Evolutionary conservation across 257 asterid species (phyloP).

Genomic region (Solanum piurae): DNA sequence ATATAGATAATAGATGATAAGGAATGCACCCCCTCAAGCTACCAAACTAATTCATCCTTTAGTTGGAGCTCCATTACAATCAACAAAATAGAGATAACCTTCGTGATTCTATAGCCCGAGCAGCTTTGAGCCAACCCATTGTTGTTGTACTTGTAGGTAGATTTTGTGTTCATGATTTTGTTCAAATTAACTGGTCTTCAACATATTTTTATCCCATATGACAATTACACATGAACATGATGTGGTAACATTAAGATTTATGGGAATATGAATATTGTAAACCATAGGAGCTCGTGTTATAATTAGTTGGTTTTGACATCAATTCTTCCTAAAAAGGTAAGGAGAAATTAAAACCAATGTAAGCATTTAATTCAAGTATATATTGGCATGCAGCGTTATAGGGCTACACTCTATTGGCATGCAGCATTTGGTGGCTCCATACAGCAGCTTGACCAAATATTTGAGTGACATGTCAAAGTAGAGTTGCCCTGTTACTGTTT

Average conservation of each 20-base stretch:
- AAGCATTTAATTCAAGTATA: not conserved
- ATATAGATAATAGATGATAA: not conserved
- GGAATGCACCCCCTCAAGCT: too few species aligned
- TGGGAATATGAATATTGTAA: not conserved
- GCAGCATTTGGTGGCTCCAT: not conserved
- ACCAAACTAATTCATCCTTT: too few species aligned
- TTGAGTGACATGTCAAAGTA: too few species aligned
- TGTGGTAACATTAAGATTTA: not conserved
- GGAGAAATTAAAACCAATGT: not conserved
- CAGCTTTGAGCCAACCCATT: too few species aligned
- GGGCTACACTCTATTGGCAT: too few species aligned
- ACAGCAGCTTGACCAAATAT: too few species aligned
- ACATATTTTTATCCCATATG: not conserved
- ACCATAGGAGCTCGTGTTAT: not conserved
- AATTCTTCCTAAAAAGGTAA: not conserved
- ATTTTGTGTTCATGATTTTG: not conserved
- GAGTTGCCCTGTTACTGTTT: too few species aligned
- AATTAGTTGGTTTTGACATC: not conserved
- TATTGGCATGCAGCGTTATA: not conserved
- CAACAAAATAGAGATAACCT: too few species aligned
- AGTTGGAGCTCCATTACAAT: too few species aligned
- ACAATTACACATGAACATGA: not conserved
- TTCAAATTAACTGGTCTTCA: not conserved
- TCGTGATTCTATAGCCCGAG: too few species aligned
- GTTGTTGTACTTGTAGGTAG: too few species aligned